Evolutionary conservation across 2,329 filamentous ascomycete genomes (phyloP).

Genomic region (Simplicillium aogashimaense): DNA sequence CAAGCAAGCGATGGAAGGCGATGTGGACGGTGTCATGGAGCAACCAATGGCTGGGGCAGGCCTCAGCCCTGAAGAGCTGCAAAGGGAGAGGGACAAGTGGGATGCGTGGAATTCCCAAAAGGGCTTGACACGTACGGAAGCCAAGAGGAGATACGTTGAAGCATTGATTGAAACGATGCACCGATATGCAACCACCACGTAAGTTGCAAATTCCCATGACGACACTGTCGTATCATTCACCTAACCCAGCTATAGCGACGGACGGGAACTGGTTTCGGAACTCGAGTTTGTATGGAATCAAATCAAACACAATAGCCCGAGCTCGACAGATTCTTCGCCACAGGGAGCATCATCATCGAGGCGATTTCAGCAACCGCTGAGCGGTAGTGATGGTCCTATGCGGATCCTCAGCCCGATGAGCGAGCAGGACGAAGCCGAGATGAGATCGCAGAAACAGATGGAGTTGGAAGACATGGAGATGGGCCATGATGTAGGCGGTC

Average conservation of each 20-base stretch:
- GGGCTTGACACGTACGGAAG: constrained; percentile 76
- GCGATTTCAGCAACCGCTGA: constrained; percentile 35
- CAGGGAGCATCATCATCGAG: constrained; percentile 28
- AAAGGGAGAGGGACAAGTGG: constrained; percentile 62
- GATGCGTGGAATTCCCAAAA: constrained; percentile 92
- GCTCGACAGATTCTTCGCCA: constrained; percentile 49
- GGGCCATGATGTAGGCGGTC: constrained; percentile 22
- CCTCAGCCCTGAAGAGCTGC: constrained; percentile 41
- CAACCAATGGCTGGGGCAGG: constrained; percentile 50
- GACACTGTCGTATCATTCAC: constrained; percentile 1
- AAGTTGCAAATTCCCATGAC: constrained; percentile 21
- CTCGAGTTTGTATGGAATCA: constrained; percentile 99
- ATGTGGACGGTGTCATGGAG: constrained; percentile 90
- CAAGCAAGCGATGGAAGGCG: constrained; percentile 98
- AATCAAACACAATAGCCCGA: constrained; percentile 76
- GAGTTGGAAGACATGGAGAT: constrained; percentile 35
- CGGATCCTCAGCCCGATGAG: constrained; percentile 77
- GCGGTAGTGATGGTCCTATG: constrained; percentile 46
- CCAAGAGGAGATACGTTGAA: constrained; percentile 88
- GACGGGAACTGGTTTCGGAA: constrained; percentile 78
- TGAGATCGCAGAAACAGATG: constrained; percentile 37
- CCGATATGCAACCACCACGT: constrained; percentile 80
- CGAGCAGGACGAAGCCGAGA: constrained; percentile 63
- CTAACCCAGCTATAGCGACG: constrained; percentile 45
- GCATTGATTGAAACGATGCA: constrained; percentile 96